Evolutionary conservation across 306 rosid species (phyloP), one percentile per base, ranked within the genome.

Genomic region (Vigna angularis): DNA sequence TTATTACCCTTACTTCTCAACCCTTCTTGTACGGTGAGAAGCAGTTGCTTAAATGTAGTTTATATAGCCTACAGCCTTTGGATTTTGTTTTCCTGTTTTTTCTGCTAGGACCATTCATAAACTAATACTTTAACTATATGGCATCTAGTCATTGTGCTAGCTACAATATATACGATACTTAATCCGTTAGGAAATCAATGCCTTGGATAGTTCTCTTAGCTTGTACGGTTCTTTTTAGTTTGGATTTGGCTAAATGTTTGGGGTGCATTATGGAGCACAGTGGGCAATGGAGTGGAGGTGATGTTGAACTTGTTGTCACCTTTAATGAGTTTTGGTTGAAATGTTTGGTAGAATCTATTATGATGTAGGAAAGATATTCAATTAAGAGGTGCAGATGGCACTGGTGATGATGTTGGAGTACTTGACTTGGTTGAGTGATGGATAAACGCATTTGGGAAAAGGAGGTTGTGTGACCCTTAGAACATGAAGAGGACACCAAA

Each of bases 101-200:
- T 67, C 58, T 80, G 76, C 68, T 86, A 86, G 87, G 85, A 79
- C 81, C 44, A 76, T 86, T 79, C 82, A 84, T 88, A 87, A 90
- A 82, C 80, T 22, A 81, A 81, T 90, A 92, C 94, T 90, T 92
- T 92, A 87, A 91, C 88, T 88, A 90, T 70, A 66, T 73, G 76
- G 61, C 68, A 77, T 68, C 82, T 81, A 52, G 67, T 75, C 83
- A 48, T 66, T 78, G 83, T 74, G 73, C 56, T 86, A 78, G 85
- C 81, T 68, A 69, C 82, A 91, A 68, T 81, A 84, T 83, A 70
- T 86, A 80, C 87, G 58, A 78, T 85, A 85, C 86, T 78, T 84
- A 74, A 83, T 73, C 82, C 87, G 48, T 76, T 87, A 88, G 91
- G 87, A 85, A 82, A 81, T 86, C 82, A 79, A 77, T 85, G 86